Evolutionary conservation across 2,329 filamentous ascomycete species (phyloP).

Genomic region (Alternaria ventricosa): DNA sequence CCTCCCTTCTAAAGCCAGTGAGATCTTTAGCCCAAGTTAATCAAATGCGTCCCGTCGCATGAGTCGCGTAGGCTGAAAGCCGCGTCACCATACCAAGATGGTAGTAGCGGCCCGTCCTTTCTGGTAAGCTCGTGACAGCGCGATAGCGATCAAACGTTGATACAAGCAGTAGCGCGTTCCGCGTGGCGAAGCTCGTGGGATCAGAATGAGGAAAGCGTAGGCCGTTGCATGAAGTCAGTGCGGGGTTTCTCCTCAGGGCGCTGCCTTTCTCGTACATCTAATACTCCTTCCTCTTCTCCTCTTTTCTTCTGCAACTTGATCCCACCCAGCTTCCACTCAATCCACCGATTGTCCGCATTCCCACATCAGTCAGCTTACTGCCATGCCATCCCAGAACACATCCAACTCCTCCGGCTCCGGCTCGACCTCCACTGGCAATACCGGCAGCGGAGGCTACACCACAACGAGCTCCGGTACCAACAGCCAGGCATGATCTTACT

Average conservation of each 20-base stretch:
- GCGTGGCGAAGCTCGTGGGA: background rate
- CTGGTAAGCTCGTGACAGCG: background rate
- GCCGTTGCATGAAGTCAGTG: no score
- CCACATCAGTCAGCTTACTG: background rate
- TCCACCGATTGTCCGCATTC: background rate
- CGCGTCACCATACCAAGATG: background rate
- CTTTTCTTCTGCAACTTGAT: background rate
- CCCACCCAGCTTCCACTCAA: background rate
- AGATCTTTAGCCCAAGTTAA: background rate
- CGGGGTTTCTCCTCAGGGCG: background rate
- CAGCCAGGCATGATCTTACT: slow-evolving; percentile 26
- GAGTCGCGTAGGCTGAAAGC: background rate
- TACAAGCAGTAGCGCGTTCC: background rate
- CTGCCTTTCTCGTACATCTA: background rate
- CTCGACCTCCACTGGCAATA: slow-evolving; percentile 12
- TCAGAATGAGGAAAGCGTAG: background rate
- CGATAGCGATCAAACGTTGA: background rate
- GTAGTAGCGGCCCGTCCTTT: background rate
- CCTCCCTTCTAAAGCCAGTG: background rate
- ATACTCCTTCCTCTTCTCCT: background rate
- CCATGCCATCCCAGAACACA: slow-evolving; percentile 1
- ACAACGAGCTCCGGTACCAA: slow-evolving; percentile 51
- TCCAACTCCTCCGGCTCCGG: slow-evolving; percentile 17
- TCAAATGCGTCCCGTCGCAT: background rate
- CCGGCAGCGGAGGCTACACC: slow-evolving; percentile 42